Percentiles rank a stretch among this genome's conserved stretches.
These are phyloP conservation scores for Bryoerythrophyllum caledonicum DNA, from an alignment of 225 moss, liverwort and hornwort genomes.

Conservation along the genomic window DNA sequence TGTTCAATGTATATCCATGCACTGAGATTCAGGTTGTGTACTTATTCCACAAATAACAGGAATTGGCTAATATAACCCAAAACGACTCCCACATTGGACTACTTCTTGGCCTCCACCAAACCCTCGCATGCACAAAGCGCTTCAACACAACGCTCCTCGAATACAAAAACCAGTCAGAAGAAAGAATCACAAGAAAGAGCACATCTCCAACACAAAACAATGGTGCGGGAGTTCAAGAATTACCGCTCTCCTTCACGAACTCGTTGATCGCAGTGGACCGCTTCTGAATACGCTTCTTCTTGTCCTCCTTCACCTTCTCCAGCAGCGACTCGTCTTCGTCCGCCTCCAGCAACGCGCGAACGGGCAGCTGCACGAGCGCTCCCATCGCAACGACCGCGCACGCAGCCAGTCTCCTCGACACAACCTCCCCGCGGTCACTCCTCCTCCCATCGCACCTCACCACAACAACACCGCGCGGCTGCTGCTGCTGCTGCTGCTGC, in stretches of 20 bases:
- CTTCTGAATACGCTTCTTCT: constrained; percentile 62
- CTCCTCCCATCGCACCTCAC: constrained; percentile 1
- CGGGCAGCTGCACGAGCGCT: constrained; percentile 24
- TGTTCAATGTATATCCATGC: too few relatives aligned
- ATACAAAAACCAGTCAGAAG: too few relatives aligned
- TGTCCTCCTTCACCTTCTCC: constrained; percentile 79
- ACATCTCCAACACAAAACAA: not conserved
- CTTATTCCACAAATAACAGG: too few relatives aligned
- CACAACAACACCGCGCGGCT: not conserved
- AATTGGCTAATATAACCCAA: too few relatives aligned
- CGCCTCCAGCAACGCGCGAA: constrained; percentile 61
- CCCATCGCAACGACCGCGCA: constrained; percentile 15
- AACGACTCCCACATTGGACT: not conserved
- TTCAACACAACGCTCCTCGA: not conserved
- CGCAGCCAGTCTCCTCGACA: constrained; percentile 30
- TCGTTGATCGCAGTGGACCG: constrained; percentile 43
- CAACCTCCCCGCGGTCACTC: not conserved
- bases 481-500: not conserved
- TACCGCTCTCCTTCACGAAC: constrained; percentile 63
- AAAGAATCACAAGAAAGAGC: too few relatives aligned
- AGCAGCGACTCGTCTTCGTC: constrained; percentile 79
- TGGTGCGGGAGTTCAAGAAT: not conserved
- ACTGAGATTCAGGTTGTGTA: too few relatives aligned
- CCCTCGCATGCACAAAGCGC: not conserved
- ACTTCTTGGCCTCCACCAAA: not conserved